Conservation (phyloP, 139 green algal genomes). For the Protoeuglena noctilucae region DNA sequence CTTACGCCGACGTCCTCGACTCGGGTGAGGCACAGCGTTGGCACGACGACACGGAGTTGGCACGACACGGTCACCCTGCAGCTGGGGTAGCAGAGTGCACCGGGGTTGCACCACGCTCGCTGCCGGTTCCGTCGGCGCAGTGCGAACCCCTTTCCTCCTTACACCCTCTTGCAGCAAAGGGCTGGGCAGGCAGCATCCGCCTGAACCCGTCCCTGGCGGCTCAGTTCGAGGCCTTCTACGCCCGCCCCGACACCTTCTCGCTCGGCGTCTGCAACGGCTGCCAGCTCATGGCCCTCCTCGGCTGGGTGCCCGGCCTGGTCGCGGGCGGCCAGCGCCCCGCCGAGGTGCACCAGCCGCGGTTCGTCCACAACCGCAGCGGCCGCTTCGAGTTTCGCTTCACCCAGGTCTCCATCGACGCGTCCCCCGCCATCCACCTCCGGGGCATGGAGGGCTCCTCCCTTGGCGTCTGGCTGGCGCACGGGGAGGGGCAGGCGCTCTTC, state of each 20-base stretch:
- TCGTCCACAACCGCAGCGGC: conserved; percentile 84
- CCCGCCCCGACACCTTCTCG: conserved; percentile 74
- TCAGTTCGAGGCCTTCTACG: conserved; percentile 69
- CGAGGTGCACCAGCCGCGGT: conserved; percentile 76
- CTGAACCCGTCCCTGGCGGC: conserved; percentile 65
- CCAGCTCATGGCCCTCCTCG: conserved; percentile 98
- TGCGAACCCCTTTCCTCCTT: too few species aligned
- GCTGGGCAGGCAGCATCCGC: conserved; percentile 87
- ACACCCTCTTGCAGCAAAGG: too few species aligned
- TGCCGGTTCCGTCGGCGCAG: too few species aligned
- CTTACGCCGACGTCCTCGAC: conserved; percentile 94
- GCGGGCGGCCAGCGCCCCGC: conserved; percentile 26
- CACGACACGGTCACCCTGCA: too few species aligned
- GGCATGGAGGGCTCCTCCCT: conserved; percentile 70
- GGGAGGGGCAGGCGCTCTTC: conserved; percentile 85
- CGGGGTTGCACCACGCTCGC: too few species aligned
- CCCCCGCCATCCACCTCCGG: conserved; percentile 69
- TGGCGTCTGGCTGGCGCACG: conserved; percentile 92
- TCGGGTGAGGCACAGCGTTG: too few species aligned
- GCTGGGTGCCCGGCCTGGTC: conserved; percentile 85
- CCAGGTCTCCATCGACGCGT: conserved; percentile 57
- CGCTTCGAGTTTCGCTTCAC: conserved; percentile 76
- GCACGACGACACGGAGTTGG: too few species aligned
- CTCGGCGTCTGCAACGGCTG: conserved; percentile 98
- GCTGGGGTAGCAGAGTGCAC: too few species aligned